Evolutionary conservation across 768 basidiomycete species (phyloP).

Genomic region (Russula olivacea): DNA sequence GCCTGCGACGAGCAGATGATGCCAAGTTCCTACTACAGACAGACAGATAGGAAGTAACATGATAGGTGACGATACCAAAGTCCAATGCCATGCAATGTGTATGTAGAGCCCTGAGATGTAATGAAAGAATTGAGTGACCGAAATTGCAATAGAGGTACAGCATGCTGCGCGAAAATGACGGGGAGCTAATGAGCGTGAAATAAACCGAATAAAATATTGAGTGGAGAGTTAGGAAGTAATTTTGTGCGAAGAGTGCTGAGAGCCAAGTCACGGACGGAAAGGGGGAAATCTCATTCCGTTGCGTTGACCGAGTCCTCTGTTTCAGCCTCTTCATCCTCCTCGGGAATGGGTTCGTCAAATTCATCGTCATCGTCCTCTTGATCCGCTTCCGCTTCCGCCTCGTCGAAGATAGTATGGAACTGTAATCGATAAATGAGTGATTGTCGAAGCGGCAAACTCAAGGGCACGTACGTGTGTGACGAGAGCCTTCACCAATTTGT

Average conservation of each 20-base stretch:
- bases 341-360: slow-evolving; percentile 57
- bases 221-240: slow-evolving; percentile 2
- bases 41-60: slow-evolving; percentile 19
- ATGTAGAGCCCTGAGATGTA: slow-evolving; percentile 9
- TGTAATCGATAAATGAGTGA: slow-evolving; percentile 35
- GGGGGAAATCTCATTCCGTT: background rate
- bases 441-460: background rate
- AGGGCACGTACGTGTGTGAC: slow-evolving; percentile 70
- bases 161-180: slow-evolving; percentile 11
- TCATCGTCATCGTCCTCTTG: slow-evolving; percentile 58
- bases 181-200: slow-evolving; percentile 7
- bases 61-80: slow-evolving; percentile 19
- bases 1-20: slow-evolving; percentile 21
- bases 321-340: slow-evolving; percentile 53
- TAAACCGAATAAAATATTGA: slow-evolving; percentile 3
- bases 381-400: slow-evolving; percentile 44
- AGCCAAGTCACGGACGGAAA: background rate
- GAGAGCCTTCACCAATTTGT: slow-evolving; percentile 39
- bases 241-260: background rate
- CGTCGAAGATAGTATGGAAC: slow-evolving; percentile 62
- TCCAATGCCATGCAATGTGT: slow-evolving; percentile 19
- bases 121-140: slow-evolving; percentile 16
- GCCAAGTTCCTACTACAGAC: slow-evolving; percentile 22
- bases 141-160: slow-evolving; percentile 21
- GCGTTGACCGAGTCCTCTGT: background rate